Evolutionary conservation across 805 yeast genomes (phyloP).

Genomic region (Monosporozyma yasuniensis): DNA sequence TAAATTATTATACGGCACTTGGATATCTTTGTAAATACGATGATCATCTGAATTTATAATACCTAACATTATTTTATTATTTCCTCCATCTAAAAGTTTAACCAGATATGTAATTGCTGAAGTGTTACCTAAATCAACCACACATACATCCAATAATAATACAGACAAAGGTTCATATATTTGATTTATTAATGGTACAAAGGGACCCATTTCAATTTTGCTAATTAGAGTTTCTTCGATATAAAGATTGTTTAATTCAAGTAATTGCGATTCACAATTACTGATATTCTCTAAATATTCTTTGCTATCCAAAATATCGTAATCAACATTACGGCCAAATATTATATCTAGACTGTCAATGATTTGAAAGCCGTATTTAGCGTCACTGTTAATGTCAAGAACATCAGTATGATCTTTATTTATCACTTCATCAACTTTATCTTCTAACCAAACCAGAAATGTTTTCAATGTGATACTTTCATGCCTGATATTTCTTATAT

Average conservation of each 20-base stretch:
- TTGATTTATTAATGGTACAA: background rate
- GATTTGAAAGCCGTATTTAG: slow-evolving; percentile 6
- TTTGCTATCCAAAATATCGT: background rate
- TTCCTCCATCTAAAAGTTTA: background rate
- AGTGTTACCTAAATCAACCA: background rate
- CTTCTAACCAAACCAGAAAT: slow-evolving; percentile 18
- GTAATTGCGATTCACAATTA: background rate
- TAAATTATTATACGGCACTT: background rate
- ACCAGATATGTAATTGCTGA: background rate
- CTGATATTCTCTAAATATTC: background rate
- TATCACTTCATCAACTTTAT: slow-evolving; percentile 12
- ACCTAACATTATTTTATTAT: background rate
- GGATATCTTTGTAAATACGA: background rate
- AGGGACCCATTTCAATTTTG: background rate
- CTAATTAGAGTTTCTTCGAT: background rate
- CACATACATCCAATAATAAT: background rate
- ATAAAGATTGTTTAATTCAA: background rate
- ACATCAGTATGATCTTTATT: slow-evolving; percentile 16
- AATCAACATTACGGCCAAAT: background rate
- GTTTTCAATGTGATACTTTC: slow-evolving; percentile 9
- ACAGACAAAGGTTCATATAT: background rate
- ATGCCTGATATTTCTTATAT: slow-evolving; percentile 8
- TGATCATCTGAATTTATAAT: background rate
- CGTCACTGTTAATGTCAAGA: slow-evolving; percentile 3
- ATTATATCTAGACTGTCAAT: slow-evolving; percentile 5